Evolutionary conservation across 2,329 filamentous ascomycete genomes (phyloP).

Genomic region (Beauveria varroae): DNA sequence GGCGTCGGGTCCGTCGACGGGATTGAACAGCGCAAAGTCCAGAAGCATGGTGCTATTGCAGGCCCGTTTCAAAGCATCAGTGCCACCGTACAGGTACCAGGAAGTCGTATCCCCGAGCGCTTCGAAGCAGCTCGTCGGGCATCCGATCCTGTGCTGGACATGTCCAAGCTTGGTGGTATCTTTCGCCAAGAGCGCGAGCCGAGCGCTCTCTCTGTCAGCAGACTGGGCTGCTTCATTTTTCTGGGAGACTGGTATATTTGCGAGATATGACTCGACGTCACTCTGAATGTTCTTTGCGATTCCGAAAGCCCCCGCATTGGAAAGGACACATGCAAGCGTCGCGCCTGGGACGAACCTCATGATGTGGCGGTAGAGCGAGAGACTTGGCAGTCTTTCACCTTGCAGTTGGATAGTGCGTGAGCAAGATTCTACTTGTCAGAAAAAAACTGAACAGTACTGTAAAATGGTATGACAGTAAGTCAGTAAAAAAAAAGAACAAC

Average conservation of each 20-base stretch:
- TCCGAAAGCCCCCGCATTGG: neutral
- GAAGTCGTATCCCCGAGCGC: neutral
- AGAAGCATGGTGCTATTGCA: neutral
- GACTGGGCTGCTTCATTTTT: neutral
- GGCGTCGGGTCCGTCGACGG: neutral
- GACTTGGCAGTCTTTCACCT: neutral
- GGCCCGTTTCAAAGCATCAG: neutral
- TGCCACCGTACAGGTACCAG: neutral
- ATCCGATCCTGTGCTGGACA: neutral
- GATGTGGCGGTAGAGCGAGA: neutral
- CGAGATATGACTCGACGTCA: neutral
- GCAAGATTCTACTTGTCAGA: neutral
- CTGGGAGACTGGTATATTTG: neutral
- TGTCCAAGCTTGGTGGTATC: neutral
- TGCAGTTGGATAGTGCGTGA: neutral
- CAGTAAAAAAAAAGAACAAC: neutral
- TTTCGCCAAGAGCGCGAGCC: neutral
- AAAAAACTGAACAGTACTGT: neutral
- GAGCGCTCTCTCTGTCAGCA: neutral
- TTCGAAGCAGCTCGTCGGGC: neutral
- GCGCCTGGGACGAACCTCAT: neutral
- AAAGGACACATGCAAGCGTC: neutral
- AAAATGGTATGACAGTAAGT: neutral
- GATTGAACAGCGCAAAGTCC: neutral
- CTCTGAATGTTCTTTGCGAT: neutral